Evolutionary conservation across 23 red algal genomes (phyloP), one percentile per base, ranked within the genome.

Genomic region (Gracilaria gracilis): DNA sequence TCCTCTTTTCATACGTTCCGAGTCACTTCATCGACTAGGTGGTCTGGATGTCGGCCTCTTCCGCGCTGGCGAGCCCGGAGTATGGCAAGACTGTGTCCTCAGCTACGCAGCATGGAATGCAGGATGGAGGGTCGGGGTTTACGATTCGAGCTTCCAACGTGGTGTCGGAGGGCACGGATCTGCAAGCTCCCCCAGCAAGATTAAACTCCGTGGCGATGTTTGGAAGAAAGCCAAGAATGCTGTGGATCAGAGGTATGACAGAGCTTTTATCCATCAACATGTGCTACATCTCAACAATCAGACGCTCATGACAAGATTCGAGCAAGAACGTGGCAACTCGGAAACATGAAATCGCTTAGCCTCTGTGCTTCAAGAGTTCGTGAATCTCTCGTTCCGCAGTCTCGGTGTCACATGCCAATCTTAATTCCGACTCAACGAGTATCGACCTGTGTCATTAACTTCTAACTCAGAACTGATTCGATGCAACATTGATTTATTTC

Each of bases 21-120:
- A 94, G 46, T 49, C 84, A 50, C 65, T 94, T 11, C 92, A 87
- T 47, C 73, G 84, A 15, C 57, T 88, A 3, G 92, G 92, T 9
- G 92, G 92, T 37, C 47, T 94, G 11, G 92, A 94, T 38, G 76
- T 94, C 31, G 92, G 75, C 11, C 40, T 94, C 7, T 87, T 88
- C 53, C 37, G 32, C 24, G 83, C 54, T 39, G 75, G 83, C 50
- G 92, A 94, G 83, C 92, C 92, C 48, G 92, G 92, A 20, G 92
- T 94, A 33, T 94, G 92, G 92, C 92, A 94, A 77, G 92, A 94
- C 51, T 94, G 92, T 57, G 72, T 94, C 6, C 73, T 88, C 33
- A 94, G 92, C 57, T 94, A 94, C 31, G 82, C 82, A 15, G 73
- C 92, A 36, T 94, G 92, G 92, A 87, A 75, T 14, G 84, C 82